Evolutionary conservation across 2,329 filamentous ascomycete genomes (phyloP).

Genomic region (Cytospora piceicola): DNA sequence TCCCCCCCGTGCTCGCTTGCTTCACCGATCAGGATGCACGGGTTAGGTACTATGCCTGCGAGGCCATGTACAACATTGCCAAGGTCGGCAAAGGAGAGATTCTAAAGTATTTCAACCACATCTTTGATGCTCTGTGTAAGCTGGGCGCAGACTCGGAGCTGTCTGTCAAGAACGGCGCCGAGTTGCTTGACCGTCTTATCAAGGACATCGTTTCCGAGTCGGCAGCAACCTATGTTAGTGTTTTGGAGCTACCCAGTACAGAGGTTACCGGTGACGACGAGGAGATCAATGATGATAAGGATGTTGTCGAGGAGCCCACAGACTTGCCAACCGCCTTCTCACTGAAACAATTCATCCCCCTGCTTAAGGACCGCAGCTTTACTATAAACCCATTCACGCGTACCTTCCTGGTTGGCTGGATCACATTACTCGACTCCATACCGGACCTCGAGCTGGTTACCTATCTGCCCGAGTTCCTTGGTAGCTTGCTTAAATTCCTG

Average conservation of each 20-base stretch:
- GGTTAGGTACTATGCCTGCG: conserved; percentile 96
- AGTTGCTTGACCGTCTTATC: conserved; percentile 89
- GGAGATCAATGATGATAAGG: conserved; percentile 52
- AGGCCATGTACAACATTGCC: conserved; percentile 99
- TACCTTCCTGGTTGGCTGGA: conserved; percentile 95
- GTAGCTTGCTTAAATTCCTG: conserved; percentile 86
- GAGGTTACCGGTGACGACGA: conserved; percentile 53
- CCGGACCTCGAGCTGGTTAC: conserved; percentile 94
- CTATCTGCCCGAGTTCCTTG: conserved; percentile 88
- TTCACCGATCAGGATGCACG: conserved; percentile 98
- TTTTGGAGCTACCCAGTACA: conserved; percentile 65
- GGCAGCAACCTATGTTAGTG: conserved; percentile 90
- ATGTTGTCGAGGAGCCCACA: conserved; percentile 47
- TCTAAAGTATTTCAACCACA: conserved; percentile 94
- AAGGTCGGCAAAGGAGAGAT: conserved; percentile 99
- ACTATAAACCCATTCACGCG: conserved; percentile 94
- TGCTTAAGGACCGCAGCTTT: conserved; percentile 91
- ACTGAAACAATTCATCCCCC: conserved; percentile 84
- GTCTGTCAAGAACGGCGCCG: conserved; percentile 97
- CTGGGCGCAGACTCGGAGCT: conserved; percentile 94
- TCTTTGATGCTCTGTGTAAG: conserved; percentile 98
- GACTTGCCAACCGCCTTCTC: conserved; percentile 86
- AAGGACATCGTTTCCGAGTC: conserved; percentile 97
- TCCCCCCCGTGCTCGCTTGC: conserved; percentile 94
- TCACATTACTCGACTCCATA: conserved; percentile 92